Base-by-base conservation (phyloP, 331 rosid species). In the Ulmus americana region DNA sequence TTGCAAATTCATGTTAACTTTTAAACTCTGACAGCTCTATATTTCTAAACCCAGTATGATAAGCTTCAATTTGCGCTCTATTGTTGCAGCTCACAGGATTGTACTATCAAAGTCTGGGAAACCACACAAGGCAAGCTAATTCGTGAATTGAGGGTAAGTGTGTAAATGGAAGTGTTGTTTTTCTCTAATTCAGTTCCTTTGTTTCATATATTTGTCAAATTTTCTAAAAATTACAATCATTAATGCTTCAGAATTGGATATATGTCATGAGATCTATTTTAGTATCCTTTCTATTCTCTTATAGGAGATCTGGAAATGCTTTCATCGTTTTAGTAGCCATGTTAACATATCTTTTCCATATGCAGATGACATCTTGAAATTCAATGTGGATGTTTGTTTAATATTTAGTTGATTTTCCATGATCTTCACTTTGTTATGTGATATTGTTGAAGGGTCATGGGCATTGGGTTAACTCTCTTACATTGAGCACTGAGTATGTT, bases 391-490 rank as follows among this genome's bases (percentile, higher is more conserved):
- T 54, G 22, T 44, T 59, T 49, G 38, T 39, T 54, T 48, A 9
- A 39, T 39, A 5, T 45, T 12, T 45, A 6, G 40, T 61, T 42
- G 53, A 28, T 59, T 64, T 81, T 59, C 7, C 52, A 41, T 45
- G 55, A 44, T 61, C 22, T 57, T 64, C 50, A 54, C 71, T 70
- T 44, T 69, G 9, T 67, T 47, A 52, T 59, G 40, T 78, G 65
- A 45, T 50, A 62, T 80, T 76, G 38, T 72, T 77, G 50, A 64
- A 92, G 98, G 98, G 98, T 64, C 98, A 92, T 74, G 98, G 90
- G 12, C 98, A 89, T 73, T 92, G 98, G 98, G 95, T 92, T 55
- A 92, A 89, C 83, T 83, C 97, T 73, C 86, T 92, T 72, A 95
- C 98, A 68, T 75, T 92, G 76, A 92, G 95, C 79, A 92, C 97